Evolutionary conservation across 2,329 filamentous ascomycete genomes (phyloP).

Genomic region (Purpureocillium takamizusanense): DNA sequence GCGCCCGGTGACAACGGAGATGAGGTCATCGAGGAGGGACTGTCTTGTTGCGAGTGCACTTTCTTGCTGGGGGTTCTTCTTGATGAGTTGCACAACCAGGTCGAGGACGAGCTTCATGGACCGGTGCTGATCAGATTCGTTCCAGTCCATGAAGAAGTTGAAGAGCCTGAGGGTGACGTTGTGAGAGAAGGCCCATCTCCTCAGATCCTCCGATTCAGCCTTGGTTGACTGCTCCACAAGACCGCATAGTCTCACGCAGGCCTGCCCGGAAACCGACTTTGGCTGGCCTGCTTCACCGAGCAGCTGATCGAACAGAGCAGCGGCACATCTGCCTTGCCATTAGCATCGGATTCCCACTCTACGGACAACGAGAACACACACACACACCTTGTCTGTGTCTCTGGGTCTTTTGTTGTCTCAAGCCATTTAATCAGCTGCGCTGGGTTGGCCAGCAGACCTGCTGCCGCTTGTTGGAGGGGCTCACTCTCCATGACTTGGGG

Average conservation of each 20-base stretch:
- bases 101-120: conserved; percentile 56
- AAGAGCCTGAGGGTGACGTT: conserved; percentile 42
- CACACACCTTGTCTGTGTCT: conserved; percentile 27
- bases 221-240: conserved; percentile 52
- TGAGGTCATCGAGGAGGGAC: conserved; percentile 38
- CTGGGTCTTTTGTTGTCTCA: conserved; percentile 26
- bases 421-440: conserved; percentile 31
- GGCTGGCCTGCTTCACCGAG: conserved; percentile 42
- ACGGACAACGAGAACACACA: conserved; percentile 1
- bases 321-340: conserved; percentile 17
- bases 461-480: conserved; percentile 14
- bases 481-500: conserved; percentile 9
- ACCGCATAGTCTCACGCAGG: conserved; percentile 49
- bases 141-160: conserved; percentile 58
- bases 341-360: conserved; percentile 1
- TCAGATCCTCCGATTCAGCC: conserved; percentile 33
- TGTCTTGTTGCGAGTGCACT: conserved; percentile 29
- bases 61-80: conserved; percentile 36
- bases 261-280: conserved; percentile 45
- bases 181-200: conserved; percentile 41
- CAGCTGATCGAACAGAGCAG: conserved; percentile 36
- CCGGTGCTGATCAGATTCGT: conserved; percentile 55
- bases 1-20: conserved; percentile 51
- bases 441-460: conserved; percentile 25
- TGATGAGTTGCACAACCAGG: conserved; percentile 41